phyloP scores from a whole-genome alignment of 306 rosid genomes.

The Echinosophora koreensis region DNA sequence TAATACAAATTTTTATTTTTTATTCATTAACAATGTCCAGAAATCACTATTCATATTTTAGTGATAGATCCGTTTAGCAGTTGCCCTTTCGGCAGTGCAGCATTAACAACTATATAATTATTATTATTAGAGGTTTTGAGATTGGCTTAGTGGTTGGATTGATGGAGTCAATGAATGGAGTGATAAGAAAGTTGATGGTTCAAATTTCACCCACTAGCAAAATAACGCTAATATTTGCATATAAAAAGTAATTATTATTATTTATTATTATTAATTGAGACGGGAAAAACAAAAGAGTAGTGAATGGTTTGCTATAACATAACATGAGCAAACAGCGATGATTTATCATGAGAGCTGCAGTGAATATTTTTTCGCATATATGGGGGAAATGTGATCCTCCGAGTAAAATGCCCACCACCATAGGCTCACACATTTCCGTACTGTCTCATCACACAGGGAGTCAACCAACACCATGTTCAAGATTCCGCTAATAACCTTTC shows the following conservation, averaged over 20 bases:
- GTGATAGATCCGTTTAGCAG: neutral
- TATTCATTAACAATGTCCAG: too few relatives aligned
- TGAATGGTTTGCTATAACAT: slow-evolving; percentile 1
- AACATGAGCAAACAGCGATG: neutral
- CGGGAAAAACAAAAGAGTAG: neutral
- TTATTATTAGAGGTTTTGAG: too few relatives aligned
- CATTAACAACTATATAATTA: too few relatives aligned
- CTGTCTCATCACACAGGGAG: slow-evolving; percentile 16
- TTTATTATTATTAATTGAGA: neutral
- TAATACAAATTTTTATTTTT: too few relatives aligned
- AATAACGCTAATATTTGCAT: too few relatives aligned
- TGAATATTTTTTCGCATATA: neutral
- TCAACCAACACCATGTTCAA: slow-evolving; percentile 46
- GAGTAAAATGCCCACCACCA: slow-evolving; percentile 41
- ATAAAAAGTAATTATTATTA: neutral
- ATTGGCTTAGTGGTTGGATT: too few relatives aligned
- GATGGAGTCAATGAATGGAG: too few relatives aligned
- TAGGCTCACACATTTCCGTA: slow-evolving; percentile 25
- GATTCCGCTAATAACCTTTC: neutral
- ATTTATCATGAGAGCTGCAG: neutral
- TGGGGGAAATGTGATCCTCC: neutral
- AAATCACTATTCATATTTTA: neutral
- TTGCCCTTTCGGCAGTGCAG: neutral
- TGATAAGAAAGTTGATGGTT: too few relatives aligned
- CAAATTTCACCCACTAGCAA: too few relatives aligned